Conservation (phyloP, 1,284 basidiomycete genomes). For the Violaceomyces palustris region DNA sequence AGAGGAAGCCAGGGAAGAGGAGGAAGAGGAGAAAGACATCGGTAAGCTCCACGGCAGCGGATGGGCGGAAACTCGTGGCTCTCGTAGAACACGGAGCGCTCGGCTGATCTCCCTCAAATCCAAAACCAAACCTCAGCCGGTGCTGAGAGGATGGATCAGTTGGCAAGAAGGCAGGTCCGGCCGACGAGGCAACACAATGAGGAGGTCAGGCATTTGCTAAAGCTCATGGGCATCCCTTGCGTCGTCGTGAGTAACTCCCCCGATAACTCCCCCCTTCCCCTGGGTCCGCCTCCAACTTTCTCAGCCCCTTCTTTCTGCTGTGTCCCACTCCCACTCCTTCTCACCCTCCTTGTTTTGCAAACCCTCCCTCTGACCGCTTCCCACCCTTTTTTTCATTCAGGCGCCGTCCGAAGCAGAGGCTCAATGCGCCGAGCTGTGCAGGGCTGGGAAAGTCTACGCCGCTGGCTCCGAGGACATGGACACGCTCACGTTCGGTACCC, state of each 20-base stretch:
- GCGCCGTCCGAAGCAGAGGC: slow-evolving; percentile 98
- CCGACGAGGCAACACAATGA: slow-evolving; percentile 95
- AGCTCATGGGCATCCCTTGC: slow-evolving; percentile 94
- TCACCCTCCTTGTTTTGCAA: background rate
- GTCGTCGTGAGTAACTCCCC: slow-evolving; percentile 57
- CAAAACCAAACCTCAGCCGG: slow-evolving; percentile 11
- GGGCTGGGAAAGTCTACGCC: slow-evolving; percentile 91
- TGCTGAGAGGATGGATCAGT: slow-evolving; percentile 83
- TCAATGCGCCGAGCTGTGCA: slow-evolving; percentile 93
- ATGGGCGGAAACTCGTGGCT: too few species aligned
- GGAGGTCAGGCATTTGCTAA: slow-evolving; percentile 81
- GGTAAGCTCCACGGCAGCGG: too few species aligned
- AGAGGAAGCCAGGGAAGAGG: slow-evolving; percentile 87
- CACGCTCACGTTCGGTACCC: slow-evolving; percentile 89
- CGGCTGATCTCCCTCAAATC: too few species aligned
- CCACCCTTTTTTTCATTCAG: too few species aligned
- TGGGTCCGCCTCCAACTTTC: background rate
- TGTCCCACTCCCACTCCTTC: background rate
- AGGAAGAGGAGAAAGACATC: slow-evolving; percentile 92
- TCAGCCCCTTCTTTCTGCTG: too few species aligned
- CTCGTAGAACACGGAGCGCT: too few species aligned
- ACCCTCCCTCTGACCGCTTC: too few species aligned
- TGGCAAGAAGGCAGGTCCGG: slow-evolving; percentile 84
- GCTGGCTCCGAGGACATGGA: slow-evolving; percentile 99
- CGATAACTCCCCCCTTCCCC: too few species aligned